Base-by-base conservation (phyloP, 371 early-diverging fungal species). In the Lichtheimia ornata region DNA sequence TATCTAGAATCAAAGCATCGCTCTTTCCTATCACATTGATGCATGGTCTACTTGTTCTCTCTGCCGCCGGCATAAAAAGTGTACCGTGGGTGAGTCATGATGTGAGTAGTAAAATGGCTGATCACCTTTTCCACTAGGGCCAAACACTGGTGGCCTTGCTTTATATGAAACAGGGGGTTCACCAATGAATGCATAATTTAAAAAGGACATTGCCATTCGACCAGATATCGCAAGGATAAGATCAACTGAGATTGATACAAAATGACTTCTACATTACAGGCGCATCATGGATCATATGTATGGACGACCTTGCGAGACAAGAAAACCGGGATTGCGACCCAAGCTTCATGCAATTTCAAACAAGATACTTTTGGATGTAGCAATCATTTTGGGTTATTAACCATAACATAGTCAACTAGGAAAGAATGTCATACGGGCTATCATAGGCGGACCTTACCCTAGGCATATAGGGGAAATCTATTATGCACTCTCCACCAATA, bases 191-290 rank as follows among this genome's bases (percentile, higher is more conserved):
- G 45, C 90, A 84, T 49, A 98, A 85, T 76, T 98, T 97, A 15
- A 95, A 88, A 4, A 98, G 79, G 52, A 98, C 96, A 74, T 97
- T 97, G 2, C 97, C 97, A 60, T 96, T 76, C 5, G 96, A 96
- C 97, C 98, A 98, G 66, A 97, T 90, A 74, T 97, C 97, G 76
- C 97, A 97, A 35, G 96, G 94, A 74, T 87, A 97, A 45, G 94
- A 94, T 96, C 97, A 98, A 49, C 95, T 94, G 44, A 91, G 70
- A 40, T 82, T 83, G 57, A 98, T 72, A 50, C n/a, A n/a, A n/a
- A n/a, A 94, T 89, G 2, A 97, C 98, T 44, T 97, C 97, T 41
- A 91, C 86, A 79, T 97, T n/a, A n/a, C n/a, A n/a, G 22, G 22
- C 22, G 22, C 22, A 22, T 2, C 22, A 22, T 22, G 22, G 22